A percentile compares a stretch with the other conserved stretches of the same genome.
phyloP scores from a whole-genome alignment of 2,329 filamentous ascomycete genomes.

The Mycosphaerella sp. region DNA sequence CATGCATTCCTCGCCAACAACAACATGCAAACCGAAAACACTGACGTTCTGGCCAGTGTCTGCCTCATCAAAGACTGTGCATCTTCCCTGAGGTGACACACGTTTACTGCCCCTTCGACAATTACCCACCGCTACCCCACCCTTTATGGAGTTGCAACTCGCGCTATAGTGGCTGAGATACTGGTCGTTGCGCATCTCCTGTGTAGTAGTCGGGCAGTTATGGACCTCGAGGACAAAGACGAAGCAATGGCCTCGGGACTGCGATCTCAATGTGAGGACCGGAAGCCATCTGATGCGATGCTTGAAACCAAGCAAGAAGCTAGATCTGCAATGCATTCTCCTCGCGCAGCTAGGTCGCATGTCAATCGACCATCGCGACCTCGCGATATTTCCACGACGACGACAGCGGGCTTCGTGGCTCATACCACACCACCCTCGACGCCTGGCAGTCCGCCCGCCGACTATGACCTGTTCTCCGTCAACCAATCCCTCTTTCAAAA shows the following conservation, averaged over 20 bases:
- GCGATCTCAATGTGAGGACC: constrained; percentile 11
- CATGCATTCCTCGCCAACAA: constrained; percentile 19
- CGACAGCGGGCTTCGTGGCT: constrained; percentile 21
- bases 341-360: constrained; percentile 1
- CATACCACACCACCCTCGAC: constrained; percentile 21
- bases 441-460: constrained; percentile 16
- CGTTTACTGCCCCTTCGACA: neutral
- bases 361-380: constrained; percentile 10
- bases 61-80: neutral
- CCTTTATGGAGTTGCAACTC: constrained; percentile 4
- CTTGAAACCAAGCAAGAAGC: constrained; percentile 8
- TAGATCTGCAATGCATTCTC: constrained; percentile 6
- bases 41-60: constrained; percentile 11
- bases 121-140: constrained; percentile 1
- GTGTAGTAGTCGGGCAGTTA: neutral
- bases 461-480: constrained; percentile 9
- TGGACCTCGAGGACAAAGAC: neutral
- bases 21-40: constrained; percentile 10
- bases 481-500: constrained; percentile 71
- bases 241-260: neutral
- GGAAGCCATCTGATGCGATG: constrained; percentile 2
- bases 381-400: constrained; percentile 6
- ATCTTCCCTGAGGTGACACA: neutral
- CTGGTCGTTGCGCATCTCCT: neutral
- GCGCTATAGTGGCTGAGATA: constrained; percentile 1